Conservation (phyloP, 768 basidiomycete genomes). For the Tylopilus balloui region DNA sequence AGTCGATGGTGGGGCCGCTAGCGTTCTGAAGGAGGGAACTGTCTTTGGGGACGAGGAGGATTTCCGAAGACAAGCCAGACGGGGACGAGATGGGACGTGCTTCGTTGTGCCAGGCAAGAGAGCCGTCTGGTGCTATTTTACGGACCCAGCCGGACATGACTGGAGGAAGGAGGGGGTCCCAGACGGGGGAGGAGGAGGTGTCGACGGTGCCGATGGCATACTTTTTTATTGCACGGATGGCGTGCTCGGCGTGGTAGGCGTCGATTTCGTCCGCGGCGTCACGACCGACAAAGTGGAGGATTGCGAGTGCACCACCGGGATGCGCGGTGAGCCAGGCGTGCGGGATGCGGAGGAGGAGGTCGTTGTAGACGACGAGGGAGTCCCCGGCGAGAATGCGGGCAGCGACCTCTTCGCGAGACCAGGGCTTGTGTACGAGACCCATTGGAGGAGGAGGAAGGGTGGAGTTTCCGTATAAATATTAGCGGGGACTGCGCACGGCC, state of each 20-base stretch:
- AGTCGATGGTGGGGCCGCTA: conserved; percentile 38
- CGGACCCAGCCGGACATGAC: conserved; percentile 81
- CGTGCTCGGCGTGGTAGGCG: conserved; percentile 70
- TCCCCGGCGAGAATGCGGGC: conserved; percentile 72
- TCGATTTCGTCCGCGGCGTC: conserved; percentile 94
- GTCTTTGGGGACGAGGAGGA: conserved; percentile 57
- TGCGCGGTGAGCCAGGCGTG: conserved; percentile 77
- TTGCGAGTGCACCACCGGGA: conserved; percentile 84
- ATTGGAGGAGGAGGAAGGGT: conserved; percentile 16
- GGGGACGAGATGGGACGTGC: conserved; percentile 41
- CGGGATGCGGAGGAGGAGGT: conserved; percentile 61
- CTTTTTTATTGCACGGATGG: conserved; percentile 26
- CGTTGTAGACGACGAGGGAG: conserved; percentile 67
- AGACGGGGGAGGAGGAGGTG: conserved; percentile 43
- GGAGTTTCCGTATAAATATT: conserved; percentile 24
- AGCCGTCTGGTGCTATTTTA: conserved; percentile 42
- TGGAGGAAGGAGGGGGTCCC: conserved; percentile 82
- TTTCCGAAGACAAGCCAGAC: conserved; percentile 43
- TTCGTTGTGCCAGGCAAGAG: conserved; percentile 57
- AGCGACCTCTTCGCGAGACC: conserved; percentile 57
- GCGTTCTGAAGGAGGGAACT: conserved; percentile 19
- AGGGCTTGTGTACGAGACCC: conserved; percentile 30
- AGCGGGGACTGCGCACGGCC: conserved; percentile 9
- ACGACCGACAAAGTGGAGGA: conserved; percentile 92
- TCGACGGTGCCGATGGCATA: conserved; percentile 72